Base-by-base conservation (phyloP, 768 basidiomycete genomes). In the Pisolithus tinctorius region DNA sequence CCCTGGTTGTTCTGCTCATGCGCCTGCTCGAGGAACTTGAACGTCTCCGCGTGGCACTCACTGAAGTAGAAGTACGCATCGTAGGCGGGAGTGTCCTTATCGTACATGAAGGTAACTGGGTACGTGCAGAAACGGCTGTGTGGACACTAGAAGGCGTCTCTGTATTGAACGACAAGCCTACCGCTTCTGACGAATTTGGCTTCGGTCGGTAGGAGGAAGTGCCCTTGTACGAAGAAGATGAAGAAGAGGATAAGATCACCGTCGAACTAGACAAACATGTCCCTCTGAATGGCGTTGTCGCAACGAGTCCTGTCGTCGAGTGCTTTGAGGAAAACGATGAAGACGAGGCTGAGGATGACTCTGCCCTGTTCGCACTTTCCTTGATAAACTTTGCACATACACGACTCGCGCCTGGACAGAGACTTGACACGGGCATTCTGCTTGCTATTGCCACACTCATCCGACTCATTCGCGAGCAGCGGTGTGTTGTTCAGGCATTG, bases 311-410 rank as follows among this genome's bases (percentile, higher is more conserved):
- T 13, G 13, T 34, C 13, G 34, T 13, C 0, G 11, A 2, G 8
- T 73, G 70, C 1, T 68, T 65, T 4, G 66, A 69, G 2, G 71
- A 66, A 3, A 70, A 69, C 9, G 69, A 70, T 1, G 69, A 68
- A 0, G 72, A 71, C 1, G 71, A 70, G 0, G 69, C 55, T 8
- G 66, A 60, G n/a, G 61, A 62, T 3, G 39, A 47, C 9, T 20
- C n/a, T 13, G 50, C 63, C 47, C 47, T 60, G 45, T 86, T 78
- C 55, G 72, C 75, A 13, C 74, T 96, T 53, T 85, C 84, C 57
- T 70, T 96, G 56, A 97, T 98, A 57, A 95, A 99, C 71, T 97
- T 99, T 65, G 94, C 93, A 6, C 95, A 98, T 66, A 86, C 93
- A 2, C 71, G 77, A 23, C 55, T 87, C 11, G 74, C 68, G 6